These are phyloP conservation scores for Zygosaccharomyces bisporus DNA, from an alignment of 805 yeast species.

Conservation along the genomic window DNA sequence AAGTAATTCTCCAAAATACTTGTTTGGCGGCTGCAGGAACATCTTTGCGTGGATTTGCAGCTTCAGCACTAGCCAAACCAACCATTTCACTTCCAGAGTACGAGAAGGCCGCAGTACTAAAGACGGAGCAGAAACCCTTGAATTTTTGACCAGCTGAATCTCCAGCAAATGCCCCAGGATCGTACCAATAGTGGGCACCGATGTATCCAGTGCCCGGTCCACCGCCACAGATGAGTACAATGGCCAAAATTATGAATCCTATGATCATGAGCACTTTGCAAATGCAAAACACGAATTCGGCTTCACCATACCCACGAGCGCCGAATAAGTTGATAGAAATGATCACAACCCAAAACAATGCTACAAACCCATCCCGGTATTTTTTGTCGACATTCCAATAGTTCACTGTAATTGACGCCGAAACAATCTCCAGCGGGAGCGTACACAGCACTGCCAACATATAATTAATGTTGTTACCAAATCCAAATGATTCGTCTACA, in stretches of 20 bases:
- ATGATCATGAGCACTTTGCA: slow-evolving; percentile 48
- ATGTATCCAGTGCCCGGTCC: slow-evolving; percentile 42
- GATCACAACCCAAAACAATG: slow-evolving; percentile 47
- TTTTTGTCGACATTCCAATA: slow-evolving; percentile 47
- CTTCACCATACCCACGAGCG: slow-evolving; percentile 52
- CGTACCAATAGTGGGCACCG: slow-evolving; percentile 45
- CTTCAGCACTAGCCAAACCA: slow-evolving; percentile 50
- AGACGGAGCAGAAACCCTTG: slow-evolving; percentile 51
- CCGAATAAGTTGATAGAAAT: slow-evolving; percentile 50
- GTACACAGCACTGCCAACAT: slow-evolving; percentile 50
- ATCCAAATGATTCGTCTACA: slow-evolving; percentile 60
- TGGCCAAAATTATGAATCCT: slow-evolving; percentile 53
- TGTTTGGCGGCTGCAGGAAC: slow-evolving; percentile 53
- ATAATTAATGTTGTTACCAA: slow-evolving; percentile 58
- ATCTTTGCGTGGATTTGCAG: slow-evolving; percentile 44
- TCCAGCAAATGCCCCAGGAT: slow-evolving; percentile 63
- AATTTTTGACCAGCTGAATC: slow-evolving; percentile 38
- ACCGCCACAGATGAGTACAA: slow-evolving; percentile 46
- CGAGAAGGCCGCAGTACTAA: slow-evolving; percentile 54
- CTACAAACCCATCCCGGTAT: slow-evolving; percentile 48
- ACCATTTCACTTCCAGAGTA: slow-evolving; percentile 52
- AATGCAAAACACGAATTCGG: slow-evolving; percentile 49
- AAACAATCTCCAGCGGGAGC: slow-evolving; percentile 49
- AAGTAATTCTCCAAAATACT: slow-evolving; percentile 52
- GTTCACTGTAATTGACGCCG: slow-evolving; percentile 51